Percentiles rank a stretch among this genome's conserved stretches.
phyloP scores from a whole-genome alignment of 805 yeast genomes.

The Torulaspora quercuum region DNA sequence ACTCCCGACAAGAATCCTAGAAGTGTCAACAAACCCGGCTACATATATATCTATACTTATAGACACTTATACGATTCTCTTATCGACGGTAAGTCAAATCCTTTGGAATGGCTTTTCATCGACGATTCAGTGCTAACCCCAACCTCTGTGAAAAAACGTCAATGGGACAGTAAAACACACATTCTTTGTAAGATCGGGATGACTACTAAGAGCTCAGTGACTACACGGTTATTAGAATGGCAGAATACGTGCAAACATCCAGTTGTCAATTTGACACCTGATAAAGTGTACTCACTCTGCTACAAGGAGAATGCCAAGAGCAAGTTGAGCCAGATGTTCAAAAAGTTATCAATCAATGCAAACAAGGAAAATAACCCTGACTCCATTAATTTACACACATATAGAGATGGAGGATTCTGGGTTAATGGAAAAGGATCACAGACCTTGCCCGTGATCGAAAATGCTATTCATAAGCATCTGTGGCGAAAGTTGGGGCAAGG shows the following conservation, averaged over 20 bases:
- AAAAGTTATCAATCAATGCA: slow-evolving; percentile 12
- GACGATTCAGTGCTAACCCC: slow-evolving; percentile 23
- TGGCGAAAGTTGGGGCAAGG: slow-evolving; percentile 35
- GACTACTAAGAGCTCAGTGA: slow-evolving; percentile 29
- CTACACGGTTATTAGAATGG: slow-evolving; percentile 32
- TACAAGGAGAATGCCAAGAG: too few species aligned
- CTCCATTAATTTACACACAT: slow-evolving; percentile 19
- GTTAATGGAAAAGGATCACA: slow-evolving; percentile 17
- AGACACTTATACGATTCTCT: slow-evolving; percentile 20
- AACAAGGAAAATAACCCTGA: background rate
- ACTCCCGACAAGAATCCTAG: slow-evolving; percentile 1
- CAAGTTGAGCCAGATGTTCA: slow-evolving; percentile 12
- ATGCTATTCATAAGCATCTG: slow-evolving; percentile 24
- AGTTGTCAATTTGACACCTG: slow-evolving; percentile 29
- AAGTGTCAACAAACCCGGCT: slow-evolving; percentile 25
- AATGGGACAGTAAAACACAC: slow-evolving; percentile 21
- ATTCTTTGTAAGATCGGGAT: slow-evolving; percentile 34
- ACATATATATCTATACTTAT: slow-evolving; percentile 32
- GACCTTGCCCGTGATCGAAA: slow-evolving; percentile 23
- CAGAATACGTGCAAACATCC: slow-evolving; percentile 27
- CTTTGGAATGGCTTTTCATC: slow-evolving; percentile 21
- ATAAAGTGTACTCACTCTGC: slow-evolving; percentile 14
- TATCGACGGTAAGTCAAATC: slow-evolving; percentile 1
- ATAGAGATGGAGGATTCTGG: slow-evolving; percentile 29
- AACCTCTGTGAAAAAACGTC: slow-evolving; percentile 5